Evolutionary conservation across 2,329 filamentous ascomycete species (phyloP).

Genomic region (Botryotinia narcissicola): DNA sequence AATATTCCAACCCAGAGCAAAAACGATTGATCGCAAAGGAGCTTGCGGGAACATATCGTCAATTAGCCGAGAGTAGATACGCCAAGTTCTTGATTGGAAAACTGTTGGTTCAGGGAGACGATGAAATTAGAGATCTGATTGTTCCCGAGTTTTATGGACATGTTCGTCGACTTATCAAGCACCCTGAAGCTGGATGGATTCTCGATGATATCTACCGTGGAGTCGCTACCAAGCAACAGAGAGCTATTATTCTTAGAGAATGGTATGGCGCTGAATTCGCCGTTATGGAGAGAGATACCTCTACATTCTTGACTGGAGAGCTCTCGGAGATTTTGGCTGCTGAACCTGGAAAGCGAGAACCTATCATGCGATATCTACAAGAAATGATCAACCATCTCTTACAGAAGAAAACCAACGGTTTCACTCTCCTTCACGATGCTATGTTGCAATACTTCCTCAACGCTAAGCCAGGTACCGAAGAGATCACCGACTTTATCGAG

Average conservation of each 20-base stretch:
- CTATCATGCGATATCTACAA: constrained; percentile 81
- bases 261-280: constrained; percentile 97
- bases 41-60: constrained; percentile 77
- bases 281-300: constrained; percentile 64
- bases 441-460: constrained; percentile 96
- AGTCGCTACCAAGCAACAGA: constrained; percentile 82
- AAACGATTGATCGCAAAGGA: constrained; percentile 83
- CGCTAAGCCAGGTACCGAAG: constrained; percentile 71
- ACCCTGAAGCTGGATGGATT: constrained; percentile 96
- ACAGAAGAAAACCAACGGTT: constrained; percentile 94
- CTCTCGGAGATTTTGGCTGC: constrained; percentile 71
- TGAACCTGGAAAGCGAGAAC: constrained; percentile 79
- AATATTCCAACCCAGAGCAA: constrained; percentile 85
- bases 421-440: constrained; percentile 96
- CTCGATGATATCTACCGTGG: constrained; percentile 94
- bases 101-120: constrained; percentile 86
- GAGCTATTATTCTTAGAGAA: constrained; percentile 79
- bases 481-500: constrained; percentile 84
- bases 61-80: constrained; percentile 90
- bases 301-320: constrained; percentile 54
- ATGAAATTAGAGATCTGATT: constrained; percentile 82
- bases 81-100: constrained; percentile 98
- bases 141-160: constrained; percentile 94
- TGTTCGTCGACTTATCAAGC: constrained; percentile 89
- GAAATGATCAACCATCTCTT: constrained; percentile 88